Percentiles rank a stretch among this genome's conserved stretches.
Conservation (phyloP, 495 filamentous ascomycete species). For the Penicillium manginii region DNA sequence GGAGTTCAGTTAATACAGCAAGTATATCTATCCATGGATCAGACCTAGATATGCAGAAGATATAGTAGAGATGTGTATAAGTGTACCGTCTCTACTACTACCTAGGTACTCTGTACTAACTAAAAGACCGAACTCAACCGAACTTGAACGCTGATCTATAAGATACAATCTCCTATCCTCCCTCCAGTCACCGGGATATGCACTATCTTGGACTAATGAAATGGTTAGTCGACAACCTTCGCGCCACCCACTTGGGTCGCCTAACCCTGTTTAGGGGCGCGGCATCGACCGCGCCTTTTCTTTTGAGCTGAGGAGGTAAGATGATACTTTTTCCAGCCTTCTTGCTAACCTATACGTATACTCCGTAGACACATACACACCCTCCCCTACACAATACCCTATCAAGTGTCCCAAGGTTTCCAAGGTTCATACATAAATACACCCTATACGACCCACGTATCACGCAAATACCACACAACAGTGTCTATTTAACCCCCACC, state of each 20-base stretch:
- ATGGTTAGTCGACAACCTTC: slow-evolving; percentile 4
- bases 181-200: slow-evolving; percentile 4
- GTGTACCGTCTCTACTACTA: too few relatives aligned
- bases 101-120: too few relatives aligned
- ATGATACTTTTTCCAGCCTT: neutral
- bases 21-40: too few relatives aligned
- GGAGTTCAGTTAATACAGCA: too few relatives aligned
- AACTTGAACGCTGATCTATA: neutral
- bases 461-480: neutral
- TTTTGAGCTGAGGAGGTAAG: neutral
- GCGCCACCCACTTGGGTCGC: slow-evolving; percentile 16
- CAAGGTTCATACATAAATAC: neutral
- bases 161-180: neutral
- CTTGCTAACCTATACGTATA: neutral
- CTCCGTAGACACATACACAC: too few relatives aligned
- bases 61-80: too few relatives aligned
- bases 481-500: neutral
- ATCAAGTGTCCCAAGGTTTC: too few relatives aligned
- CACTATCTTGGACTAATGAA: slow-evolving; percentile 1
- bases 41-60: too few relatives aligned
- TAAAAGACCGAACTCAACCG: neutral
- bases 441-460: neutral
- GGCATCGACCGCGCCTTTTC: slow-evolving; percentile 7
- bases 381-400: neutral
- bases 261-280: slow-evolving; percentile 11